Evolutionary conservation across 306 rosid genomes (phyloP), one percentile per base, ranked within the genome.

Genomic region (Crotalaria pallida): DNA sequence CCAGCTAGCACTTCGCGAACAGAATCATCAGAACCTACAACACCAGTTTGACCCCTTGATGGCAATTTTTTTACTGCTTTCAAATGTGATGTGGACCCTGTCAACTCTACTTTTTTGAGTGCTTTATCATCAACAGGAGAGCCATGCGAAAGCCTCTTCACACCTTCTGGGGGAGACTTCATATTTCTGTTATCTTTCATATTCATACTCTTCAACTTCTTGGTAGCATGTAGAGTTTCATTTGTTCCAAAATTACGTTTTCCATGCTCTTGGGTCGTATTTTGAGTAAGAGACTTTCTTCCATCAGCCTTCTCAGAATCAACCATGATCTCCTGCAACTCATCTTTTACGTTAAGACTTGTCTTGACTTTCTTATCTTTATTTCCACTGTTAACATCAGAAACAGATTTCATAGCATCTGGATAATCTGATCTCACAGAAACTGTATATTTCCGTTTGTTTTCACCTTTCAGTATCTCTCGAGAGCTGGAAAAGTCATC

Each of bases 51-150:
- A 58, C 69, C 80, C 67, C 72, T 81, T 19, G 79, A 77, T 15
- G 79, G 31, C 21, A 77, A 59, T 63, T 71, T 55, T 72, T 79
- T 88, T 45, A 86, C 92, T 34, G 85, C 58, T 86, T 89, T 89
- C 70, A 65, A 81, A 41, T 48, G 36, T 60, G 87, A 80, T 10
- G 33, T 33, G 17, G 84, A 81, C 75, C 74, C 77, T 64, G 74
- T 92, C n/a, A 72, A 41, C 58, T 80, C 88, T n/a, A 74, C 40
- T 34, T 72, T 82, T 77, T 74, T 77, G 21, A 80, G 75, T 11
- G 51, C 67, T 69, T 78, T 88, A 44, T 78, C 79, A 22, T 78
- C 82, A 31, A 74, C 81, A 81, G 60, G 52, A 67, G 84, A 63
- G 72, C 58, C 50, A 43, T 83, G 83, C 18, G 79, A 76, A 53